Conservation (phyloP, 2,329 filamentous ascomycete species). For the Corynespora cassiicola region DNA sequence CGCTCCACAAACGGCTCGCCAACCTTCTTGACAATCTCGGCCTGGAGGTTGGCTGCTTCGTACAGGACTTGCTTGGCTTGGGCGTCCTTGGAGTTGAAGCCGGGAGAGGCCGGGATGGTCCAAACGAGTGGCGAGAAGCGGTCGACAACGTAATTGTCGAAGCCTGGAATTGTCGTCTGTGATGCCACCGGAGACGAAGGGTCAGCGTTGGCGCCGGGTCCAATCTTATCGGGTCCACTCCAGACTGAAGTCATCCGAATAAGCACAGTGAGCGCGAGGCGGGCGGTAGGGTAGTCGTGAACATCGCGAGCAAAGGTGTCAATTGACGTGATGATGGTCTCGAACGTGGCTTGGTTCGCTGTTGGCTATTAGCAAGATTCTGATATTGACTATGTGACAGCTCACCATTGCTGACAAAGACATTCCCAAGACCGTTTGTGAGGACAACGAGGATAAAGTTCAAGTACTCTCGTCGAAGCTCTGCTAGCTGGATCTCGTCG, state of each 20-base stretch:
- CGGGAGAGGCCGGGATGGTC: constrained; percentile 80
- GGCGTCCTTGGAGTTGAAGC: constrained; percentile 85
- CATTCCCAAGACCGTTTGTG: constrained; percentile 85
- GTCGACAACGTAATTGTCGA: constrained; percentile 88
- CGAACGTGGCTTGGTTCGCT: constrained; percentile 89
- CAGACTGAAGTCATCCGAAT: constrained; percentile 84
- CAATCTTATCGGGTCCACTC: constrained; percentile 78
- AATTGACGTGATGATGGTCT: constrained; percentile 84
- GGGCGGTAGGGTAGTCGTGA: constrained; percentile 68
- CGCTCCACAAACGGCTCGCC: constrained; percentile 80
- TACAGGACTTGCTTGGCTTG: constrained; percentile 86
- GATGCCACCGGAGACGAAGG: constrained; percentile 57
- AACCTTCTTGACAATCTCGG: constrained; percentile 88
- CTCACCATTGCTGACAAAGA: constrained; percentile 80
- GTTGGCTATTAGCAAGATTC: constrained; percentile 14
- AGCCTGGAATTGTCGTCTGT: constrained; percentile 74
- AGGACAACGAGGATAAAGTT: constrained; percentile 90
- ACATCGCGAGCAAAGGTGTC: constrained; percentile 83
- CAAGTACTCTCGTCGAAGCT: constrained; percentile 92
- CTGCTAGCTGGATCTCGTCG: constrained; percentile 92
- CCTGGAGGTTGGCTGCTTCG: constrained; percentile 87
- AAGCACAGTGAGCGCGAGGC: constrained; percentile 83
- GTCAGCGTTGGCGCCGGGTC: constrained; percentile 32
- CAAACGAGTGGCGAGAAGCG: constrained; percentile 90
- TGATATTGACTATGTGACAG: neutral